Evolutionary conservation across 2,329 filamentous ascomycete genomes (phyloP).

Genomic region (Scolecobasidium constrictum): DNA sequence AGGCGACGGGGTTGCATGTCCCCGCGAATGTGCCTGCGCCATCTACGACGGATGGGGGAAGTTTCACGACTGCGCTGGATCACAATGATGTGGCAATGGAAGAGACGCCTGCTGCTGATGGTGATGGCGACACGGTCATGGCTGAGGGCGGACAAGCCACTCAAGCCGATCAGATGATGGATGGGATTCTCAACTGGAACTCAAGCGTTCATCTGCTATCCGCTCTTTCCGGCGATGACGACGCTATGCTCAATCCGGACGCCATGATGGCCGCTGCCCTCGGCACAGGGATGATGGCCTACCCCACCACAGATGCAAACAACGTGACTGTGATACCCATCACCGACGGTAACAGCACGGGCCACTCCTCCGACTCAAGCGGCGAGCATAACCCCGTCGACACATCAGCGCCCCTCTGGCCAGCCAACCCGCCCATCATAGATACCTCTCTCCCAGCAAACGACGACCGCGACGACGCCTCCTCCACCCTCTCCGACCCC

Average conservation of each 20-base stretch:
- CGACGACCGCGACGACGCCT: too few species aligned
- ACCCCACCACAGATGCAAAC: background rate
- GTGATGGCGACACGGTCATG: background rate
- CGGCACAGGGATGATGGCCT: background rate
- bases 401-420: background rate
- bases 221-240: background rate
- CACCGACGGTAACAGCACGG: too few species aligned
- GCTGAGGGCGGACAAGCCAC: background rate
- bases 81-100: too few species aligned
- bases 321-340: background rate
- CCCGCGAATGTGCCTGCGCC: too few species aligned
- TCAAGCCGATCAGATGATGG: background rate
- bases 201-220: too few species aligned
- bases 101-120: too few species aligned
- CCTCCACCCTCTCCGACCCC: slow-evolving; percentile 17
- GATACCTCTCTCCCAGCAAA: too few species aligned
- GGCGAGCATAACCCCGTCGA: too few species aligned
- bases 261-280: background rate
- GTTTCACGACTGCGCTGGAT: too few species aligned
- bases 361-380: too few species aligned
- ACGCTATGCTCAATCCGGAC: background rate
- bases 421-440: background rate
- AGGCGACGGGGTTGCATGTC: background rate
- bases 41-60: too few species aligned
- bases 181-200: too few species aligned